Base-by-base conservation (phyloP, 768 basidiomycete genomes). In the Megacollybia marginata region DNA sequence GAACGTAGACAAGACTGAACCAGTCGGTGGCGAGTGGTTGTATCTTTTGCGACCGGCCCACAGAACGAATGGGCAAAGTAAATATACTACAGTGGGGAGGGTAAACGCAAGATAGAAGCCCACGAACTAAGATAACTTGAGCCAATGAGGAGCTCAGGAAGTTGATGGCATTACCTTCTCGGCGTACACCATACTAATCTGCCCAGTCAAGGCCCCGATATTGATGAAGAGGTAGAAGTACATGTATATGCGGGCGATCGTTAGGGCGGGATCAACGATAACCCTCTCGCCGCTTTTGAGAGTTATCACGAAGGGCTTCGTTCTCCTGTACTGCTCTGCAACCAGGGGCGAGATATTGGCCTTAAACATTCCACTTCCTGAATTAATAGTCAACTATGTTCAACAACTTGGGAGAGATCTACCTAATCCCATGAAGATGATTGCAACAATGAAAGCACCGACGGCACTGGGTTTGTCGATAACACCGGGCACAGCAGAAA, bases 161-260 rank as follows among this genome's bases (percentile, higher is more conserved):
- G 47, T 42, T 31, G 38, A 40, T 18, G 32, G n/a, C 43, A 53
- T 4, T 60, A 79, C 76, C 69, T 79, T 81, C 61, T 82, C 79
- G 18, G 81, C 69, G 57, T 82, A 86, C 0, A 80, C 75, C 85
- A 85, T 86, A 15, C 68, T 62, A 38, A 87, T 76, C 62, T 85
- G 84, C 18, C 84, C 87, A 33, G 80, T 53, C 19, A 88, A 67
- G 0, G 88, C 79, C 2, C 87, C 87, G 46, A 86, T 62, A 61
- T 88, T 88, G 60, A 85, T 84, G 63, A 83, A 85, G 55, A 81
- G 68, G 61, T 86, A 86, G 62, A 82, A 83, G 56, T 80, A 81
- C 83, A 87, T 86, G 64, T 88, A 90, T 9, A 90, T 78, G 46
- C 84, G 73, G 2, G 82, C 72, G 4, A 81, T 73, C 0, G 88